Evolutionary conservation across 192 early-diverging fungal species (phyloP).

Genomic region (Chytriomyces sp.): DNA sequence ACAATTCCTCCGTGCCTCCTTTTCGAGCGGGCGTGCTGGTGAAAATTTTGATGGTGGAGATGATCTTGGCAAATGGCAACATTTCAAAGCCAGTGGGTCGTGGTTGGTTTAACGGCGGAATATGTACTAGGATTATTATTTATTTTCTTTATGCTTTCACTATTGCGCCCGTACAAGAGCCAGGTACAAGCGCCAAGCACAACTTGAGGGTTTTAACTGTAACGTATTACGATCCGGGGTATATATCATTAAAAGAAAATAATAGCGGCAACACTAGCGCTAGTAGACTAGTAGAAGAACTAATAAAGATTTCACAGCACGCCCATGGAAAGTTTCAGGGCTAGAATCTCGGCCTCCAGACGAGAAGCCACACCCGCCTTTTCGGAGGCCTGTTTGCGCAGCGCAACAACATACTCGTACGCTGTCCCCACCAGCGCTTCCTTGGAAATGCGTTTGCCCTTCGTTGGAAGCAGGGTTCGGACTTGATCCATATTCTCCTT

Average conservation of each 20-base stretch:
- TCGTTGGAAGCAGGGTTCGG: background rate
- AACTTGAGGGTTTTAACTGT: background rate
- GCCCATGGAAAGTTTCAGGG: background rate
- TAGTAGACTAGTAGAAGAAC: background rate
- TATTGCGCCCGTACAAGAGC: too few species aligned
- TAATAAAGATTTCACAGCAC: background rate
- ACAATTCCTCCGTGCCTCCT: too few species aligned
- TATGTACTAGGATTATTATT: too few species aligned
- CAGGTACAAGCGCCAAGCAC: too few species aligned
- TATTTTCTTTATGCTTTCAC: too few species aligned
- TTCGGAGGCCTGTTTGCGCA: background rate
- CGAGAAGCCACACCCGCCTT: background rate
- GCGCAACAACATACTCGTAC: background rate
- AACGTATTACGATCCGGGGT: background rate
- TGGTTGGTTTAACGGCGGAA: too few species aligned
- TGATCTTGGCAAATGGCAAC: too few species aligned
- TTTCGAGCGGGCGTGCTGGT: too few species aligned
- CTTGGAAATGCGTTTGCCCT: background rate
- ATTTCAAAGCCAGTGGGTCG: too few species aligned
- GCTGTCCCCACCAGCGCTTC: background rate
- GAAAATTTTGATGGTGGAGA: too few species aligned
- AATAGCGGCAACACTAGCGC: background rate
- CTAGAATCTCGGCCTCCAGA: constrained; percentile 6
- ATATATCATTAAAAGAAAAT: background rate
- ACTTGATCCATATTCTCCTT: background rate